These are phyloP conservation scores for Verticillium dahliae DNA, from an alignment of 2,329 filamentous ascomycete species.

Conservation along the genomic window DNA sequence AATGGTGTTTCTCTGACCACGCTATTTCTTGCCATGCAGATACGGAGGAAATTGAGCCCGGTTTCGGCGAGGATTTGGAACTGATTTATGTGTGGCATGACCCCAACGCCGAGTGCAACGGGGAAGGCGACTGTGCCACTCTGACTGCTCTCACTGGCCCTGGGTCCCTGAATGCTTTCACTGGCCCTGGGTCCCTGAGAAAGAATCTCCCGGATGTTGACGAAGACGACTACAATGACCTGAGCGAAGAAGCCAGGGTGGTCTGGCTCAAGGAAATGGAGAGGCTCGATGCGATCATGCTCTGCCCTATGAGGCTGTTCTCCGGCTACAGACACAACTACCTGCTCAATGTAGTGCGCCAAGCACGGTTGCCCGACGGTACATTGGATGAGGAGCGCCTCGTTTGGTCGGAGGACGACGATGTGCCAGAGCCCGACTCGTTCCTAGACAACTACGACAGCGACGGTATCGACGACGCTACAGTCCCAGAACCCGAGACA, in stretches of 20 bases:
- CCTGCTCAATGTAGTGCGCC: not conserved
- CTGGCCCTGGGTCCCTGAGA: not conserved
- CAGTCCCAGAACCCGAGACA: constrained; percentile 13
- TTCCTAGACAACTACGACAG: constrained; percentile 26
- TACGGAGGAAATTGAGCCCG: not conserved
- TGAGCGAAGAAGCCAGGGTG: not conserved
- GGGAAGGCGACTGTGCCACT: not conserved
- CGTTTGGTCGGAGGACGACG: not conserved
- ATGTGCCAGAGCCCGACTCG: not conserved
- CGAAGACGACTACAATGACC: not conserved
- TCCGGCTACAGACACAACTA: not conserved
- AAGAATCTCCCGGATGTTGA: not conserved
- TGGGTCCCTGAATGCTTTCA: not conserved
- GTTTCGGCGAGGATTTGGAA: not conserved
- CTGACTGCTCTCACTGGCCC: not conserved
- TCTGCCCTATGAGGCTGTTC: not conserved
- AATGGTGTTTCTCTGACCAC: not conserved
- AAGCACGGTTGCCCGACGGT: not conserved
- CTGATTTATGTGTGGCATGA: not conserved
- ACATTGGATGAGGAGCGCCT: not conserved
- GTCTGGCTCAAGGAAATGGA: not conserved
- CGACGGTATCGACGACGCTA: constrained; percentile 29
- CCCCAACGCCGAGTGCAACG: not conserved
- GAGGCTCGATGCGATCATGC: not conserved
- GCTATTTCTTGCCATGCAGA: not conserved